These are phyloP conservation scores for Scutellaria baicalensis DNA, from an alignment of 257 asterid genomes.

Conservation along the genomic window DNA sequence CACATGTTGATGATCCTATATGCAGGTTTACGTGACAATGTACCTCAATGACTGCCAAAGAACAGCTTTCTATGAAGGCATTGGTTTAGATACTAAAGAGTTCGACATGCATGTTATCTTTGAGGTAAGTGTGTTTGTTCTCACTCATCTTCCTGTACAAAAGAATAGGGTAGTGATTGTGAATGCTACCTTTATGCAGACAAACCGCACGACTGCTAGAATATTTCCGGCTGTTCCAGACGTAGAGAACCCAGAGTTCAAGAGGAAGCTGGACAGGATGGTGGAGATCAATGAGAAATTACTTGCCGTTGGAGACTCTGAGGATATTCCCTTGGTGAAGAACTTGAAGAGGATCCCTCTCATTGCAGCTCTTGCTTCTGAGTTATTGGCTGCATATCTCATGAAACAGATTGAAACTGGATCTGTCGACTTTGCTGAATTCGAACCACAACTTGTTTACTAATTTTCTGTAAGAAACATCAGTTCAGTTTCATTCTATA, in stretches of 20 bases:
- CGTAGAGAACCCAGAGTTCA: conserved; percentile 94
- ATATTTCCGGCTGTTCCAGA: conserved; percentile 93
- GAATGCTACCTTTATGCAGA: conserved; percentile 31
- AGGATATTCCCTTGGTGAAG: conserved; percentile 68
- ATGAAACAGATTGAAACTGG: conserved; percentile 98
- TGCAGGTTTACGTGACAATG: conserved; percentile 95
- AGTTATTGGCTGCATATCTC: conserved; percentile 80
- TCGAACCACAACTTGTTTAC: conserved; percentile 79
- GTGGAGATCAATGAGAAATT: conserved; percentile 65
- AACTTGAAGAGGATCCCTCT: conserved; percentile 87
- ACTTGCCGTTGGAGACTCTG: conserved; percentile 57
- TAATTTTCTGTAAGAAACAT: conserved; percentile 5
- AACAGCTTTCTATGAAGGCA: conserved; percentile 89
- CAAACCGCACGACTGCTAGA: conserved; percentile 89
- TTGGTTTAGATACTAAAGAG: conserved; percentile 85
- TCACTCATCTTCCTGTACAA: not conserved
- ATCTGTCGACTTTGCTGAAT: conserved; percentile 85
- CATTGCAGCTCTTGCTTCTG: conserved; percentile 82
- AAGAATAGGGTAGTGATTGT: not conserved
- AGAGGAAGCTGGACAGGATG: conserved; percentile 91
- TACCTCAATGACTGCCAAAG: conserved; percentile 88
- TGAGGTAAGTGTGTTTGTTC: conserved; percentile 44
- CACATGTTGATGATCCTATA: not conserved
- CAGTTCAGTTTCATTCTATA: not conserved
- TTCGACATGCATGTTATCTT: conserved; percentile 98